phyloP scores from a whole-genome alignment of 192 early-diverging fungal species.

The Rhizophlyctis rosea region DNA sequence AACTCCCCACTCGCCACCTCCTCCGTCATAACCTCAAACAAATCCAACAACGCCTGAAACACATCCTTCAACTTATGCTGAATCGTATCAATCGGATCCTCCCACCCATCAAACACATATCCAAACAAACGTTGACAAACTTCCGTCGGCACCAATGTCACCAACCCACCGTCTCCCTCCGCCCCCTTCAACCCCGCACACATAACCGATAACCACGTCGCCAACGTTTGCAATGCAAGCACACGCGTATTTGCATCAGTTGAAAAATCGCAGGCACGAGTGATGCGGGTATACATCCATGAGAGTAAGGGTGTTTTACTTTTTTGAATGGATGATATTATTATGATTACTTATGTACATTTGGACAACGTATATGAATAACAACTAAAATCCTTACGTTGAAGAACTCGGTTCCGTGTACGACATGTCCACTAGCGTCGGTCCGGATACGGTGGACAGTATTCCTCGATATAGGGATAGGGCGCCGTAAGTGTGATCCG shows the following conservation, averaged over 20 bases:
- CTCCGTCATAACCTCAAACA: conserved; percentile 47
- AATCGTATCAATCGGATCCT: conserved; percentile 80
- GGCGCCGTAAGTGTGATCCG: neutral
- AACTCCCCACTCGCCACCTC: no score
- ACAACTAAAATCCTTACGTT: no score
- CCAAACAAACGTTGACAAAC: conserved; percentile 53
- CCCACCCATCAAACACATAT: conserved; percentile 80
- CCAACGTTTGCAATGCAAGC: conserved; percentile 33
- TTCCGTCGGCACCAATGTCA: conserved; percentile 30
- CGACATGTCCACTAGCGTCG: no score
- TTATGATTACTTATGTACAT: no score
- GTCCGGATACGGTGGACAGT: neutral
- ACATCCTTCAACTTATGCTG: conserved; percentile 64
- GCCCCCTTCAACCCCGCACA: neutral
- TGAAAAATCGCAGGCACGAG: conserved; percentile 11
- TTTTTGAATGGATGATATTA: neutral
- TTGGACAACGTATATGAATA: no score
- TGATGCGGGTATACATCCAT: conserved; percentile 13
- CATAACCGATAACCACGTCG: conserved; percentile 26
- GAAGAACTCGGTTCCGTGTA: no score
- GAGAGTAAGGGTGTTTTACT: conserved; percentile 2
- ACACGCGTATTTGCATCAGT: conserved; percentile 27
- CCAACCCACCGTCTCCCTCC: neutral
- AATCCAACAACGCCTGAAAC: conserved; percentile 67
- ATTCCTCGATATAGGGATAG: neutral